phyloP scores from a whole-genome alignment of 257 asterid genomes.

The Paraleonurus japonicus region DNA sequence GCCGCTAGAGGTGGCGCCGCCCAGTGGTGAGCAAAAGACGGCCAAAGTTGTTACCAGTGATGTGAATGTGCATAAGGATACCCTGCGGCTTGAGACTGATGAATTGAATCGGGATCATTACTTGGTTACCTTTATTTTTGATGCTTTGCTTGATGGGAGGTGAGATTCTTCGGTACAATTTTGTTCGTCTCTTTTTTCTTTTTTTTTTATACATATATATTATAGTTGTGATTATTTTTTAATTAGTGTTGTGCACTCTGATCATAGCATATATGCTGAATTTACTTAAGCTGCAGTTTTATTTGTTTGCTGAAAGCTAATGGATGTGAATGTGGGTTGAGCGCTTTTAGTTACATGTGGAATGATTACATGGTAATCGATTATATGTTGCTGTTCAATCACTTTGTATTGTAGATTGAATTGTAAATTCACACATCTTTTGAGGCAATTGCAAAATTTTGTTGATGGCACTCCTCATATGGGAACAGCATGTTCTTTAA shows the following conservation, averaged over 20 bases:
- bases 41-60: conserved; percentile 59
- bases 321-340: conserved; percentile 6
- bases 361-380: conserved; percentile 4
- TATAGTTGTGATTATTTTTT: neutral
- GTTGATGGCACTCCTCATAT: neutral
- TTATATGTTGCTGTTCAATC: neutral
- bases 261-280: conserved; percentile 10
- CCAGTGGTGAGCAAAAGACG: conserved; percentile 35
- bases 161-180: conserved; percentile 6
- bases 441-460: conserved; percentile 9
- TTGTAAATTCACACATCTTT: neutral
- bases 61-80: conserved; percentile 64
- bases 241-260: neutral
- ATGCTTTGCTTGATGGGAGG: conserved; percentile 69
- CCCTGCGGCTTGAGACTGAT: conserved; percentile 51
- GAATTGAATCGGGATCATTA: conserved; percentile 44
- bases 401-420: conserved; percentile 1
- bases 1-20: conserved; percentile 26
- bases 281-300: conserved; percentile 8
- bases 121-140: conserved; percentile 61
- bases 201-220: conserved; percentile 2
- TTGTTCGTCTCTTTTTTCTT: neutral
- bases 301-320: neutral
- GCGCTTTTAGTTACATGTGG: neutral
- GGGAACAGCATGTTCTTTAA: neutral